phyloP scores from a whole-genome alignment of 169 alveolate genomes.

The Theileria sp. region DNA sequence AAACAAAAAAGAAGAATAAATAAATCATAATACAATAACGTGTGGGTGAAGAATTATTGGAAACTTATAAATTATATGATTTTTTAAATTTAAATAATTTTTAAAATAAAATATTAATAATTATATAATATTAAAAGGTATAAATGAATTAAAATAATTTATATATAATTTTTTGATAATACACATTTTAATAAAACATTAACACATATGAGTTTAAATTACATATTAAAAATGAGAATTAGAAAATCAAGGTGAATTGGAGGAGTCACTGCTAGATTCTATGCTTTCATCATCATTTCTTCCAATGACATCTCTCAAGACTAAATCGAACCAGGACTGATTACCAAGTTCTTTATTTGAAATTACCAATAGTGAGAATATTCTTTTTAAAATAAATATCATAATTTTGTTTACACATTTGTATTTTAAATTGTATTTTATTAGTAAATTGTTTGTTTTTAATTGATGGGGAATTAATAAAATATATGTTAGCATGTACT shows the following conservation, averaged over 20 bases:
- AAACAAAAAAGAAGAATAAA: background rate
- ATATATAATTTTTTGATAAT: too few relatives aligned
- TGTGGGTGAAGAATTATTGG: background rate
- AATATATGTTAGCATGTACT: background rate
- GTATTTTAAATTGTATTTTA: background rate
- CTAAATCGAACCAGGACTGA: slow-evolving; percentile 59
- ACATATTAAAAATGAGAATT: background rate
- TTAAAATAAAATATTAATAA: too few relatives aligned
- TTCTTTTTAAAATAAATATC: slow-evolving; percentile 50
- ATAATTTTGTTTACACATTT: background rate
- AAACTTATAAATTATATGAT: background rate
- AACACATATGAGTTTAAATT: background rate
- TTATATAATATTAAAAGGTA: too few relatives aligned
- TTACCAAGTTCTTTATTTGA: slow-evolving; percentile 47
- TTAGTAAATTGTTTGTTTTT: background rate
- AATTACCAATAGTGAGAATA: slow-evolving; percentile 40
- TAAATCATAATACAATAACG: background rate
- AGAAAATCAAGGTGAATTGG: background rate
- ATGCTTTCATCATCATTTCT: slow-evolving; percentile 11
- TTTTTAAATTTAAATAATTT: too few relatives aligned
- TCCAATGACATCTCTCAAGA: slow-evolving; percentile 16
- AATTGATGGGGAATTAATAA: slow-evolving; percentile 1
- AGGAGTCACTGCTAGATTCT: background rate
- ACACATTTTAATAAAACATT: background rate
- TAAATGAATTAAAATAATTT: too few relatives aligned